Evolutionary conservation across 495 filamentous ascomycete genomes (phyloP).

Genomic region (Sphaerosporella brunnea): DNA sequence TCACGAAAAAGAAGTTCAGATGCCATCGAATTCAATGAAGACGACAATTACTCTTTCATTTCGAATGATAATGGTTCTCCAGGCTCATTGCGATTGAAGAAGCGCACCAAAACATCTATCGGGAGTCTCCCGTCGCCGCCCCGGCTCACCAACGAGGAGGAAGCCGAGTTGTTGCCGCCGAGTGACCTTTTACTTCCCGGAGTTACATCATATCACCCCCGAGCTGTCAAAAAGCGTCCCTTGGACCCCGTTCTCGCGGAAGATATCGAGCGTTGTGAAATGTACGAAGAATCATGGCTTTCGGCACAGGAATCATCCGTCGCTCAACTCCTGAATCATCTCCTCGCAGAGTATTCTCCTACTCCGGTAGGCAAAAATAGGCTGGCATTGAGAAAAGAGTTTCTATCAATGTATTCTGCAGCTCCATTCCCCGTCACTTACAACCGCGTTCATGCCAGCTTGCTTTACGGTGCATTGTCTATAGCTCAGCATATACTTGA

Average conservation of each 20-base stretch:
- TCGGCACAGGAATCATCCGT: conserved; percentile 44
- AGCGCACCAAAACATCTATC: conserved; percentile 16
- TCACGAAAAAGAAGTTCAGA: not conserved
- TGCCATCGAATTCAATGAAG: conserved; percentile 1
- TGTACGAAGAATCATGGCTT: conserved; percentile 53
- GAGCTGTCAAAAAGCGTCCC: conserved; percentile 5
- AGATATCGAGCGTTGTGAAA: conserved; percentile 36
- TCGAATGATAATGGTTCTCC: conserved; percentile 2
- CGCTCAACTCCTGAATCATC: conserved; percentile 40
- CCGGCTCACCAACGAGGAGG: conserved; percentile 18
- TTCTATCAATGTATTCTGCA: conserved; percentile 41
- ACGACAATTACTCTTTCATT: not conserved
- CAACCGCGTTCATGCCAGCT: conserved; percentile 42
- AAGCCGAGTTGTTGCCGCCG: conserved; percentile 15
- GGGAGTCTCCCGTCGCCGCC: conserved; percentile 20
- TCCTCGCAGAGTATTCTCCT: conserved; percentile 28
- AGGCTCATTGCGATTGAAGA: conserved; percentile 16
- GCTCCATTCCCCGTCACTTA: conserved; percentile 36
- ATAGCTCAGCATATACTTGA: conserved; percentile 36
- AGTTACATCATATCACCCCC: not conserved
- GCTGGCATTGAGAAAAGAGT: conserved; percentile 27
- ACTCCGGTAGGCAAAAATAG: conserved; percentile 20
- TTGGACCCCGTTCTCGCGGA: conserved; percentile 40
- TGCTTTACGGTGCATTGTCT: conserved; percentile 44
- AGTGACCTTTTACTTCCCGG: conserved; percentile 9